phyloP scores from a whole-genome alignment of 192 early-diverging fungal species.

The Coemansia nantahalensis region DNA sequence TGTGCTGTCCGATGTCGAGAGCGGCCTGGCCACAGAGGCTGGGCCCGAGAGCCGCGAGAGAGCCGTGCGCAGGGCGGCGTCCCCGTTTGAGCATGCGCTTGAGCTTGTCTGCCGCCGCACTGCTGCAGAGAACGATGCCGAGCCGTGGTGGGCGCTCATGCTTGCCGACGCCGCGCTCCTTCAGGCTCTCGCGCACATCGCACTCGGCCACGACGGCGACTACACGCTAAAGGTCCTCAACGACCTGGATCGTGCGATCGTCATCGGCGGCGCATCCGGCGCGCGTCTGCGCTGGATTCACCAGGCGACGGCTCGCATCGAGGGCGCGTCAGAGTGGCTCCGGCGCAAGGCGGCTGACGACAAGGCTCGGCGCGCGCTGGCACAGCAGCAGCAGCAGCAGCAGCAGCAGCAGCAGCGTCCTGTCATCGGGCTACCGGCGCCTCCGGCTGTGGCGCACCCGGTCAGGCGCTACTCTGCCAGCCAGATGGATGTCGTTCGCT shows the following conservation, averaged over 20 bases:
- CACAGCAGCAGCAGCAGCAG: no score
- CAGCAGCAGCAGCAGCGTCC: neutral
- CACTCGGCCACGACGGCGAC: neutral
- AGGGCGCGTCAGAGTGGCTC: constrained; percentile 2
- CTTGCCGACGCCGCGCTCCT: constrained; percentile 12
- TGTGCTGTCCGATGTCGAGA: no score
- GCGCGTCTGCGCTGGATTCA: constrained; percentile 23
- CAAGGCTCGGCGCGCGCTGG: neutral
- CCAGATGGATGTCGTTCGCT: constrained; percentile 12
- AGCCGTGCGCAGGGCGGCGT: no score
- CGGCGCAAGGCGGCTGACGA: neutral
- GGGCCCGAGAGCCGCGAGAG: no score
- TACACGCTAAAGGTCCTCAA: constrained; percentile 8
- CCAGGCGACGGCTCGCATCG: constrained; percentile 6
- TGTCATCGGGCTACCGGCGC: neutral
- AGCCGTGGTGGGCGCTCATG: constrained; percentile 12
- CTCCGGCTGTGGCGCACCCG: constrained; percentile 5
- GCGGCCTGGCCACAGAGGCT: no score
- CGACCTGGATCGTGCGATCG: constrained; percentile 18
- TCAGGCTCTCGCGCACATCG: constrained; percentile 13
- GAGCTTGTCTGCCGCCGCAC: constrained; percentile 2
- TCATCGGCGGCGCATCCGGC: constrained; percentile 8
- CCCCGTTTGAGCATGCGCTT: constrained; percentile 1
- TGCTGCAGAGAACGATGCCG: constrained; percentile 5
- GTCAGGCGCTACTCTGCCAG: constrained; percentile 2